Evolutionary conservation across 2,329 filamentous ascomycete species (phyloP), one percentile per base, ranked within the genome.

Genomic region (Claviceps maximensis): DNA sequence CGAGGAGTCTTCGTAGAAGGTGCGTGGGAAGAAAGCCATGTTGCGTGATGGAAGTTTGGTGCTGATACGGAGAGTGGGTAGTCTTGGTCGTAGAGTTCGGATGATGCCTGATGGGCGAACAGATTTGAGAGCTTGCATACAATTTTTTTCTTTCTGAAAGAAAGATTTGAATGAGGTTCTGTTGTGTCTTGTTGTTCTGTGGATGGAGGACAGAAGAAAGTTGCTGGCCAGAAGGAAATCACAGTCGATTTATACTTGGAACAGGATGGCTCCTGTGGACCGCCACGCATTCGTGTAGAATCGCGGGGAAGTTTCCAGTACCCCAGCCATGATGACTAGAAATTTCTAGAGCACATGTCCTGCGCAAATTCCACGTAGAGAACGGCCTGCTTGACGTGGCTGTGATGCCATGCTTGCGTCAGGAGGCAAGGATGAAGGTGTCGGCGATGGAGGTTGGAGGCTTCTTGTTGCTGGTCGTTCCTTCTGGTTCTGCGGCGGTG

Each of bases 21-120:
- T 69, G 63, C 74, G 74, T 54, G 76, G 72, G 71, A 82, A 82
- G 71, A 82, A 71, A 59, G 79, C 75, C 79, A 83, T 83, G 65
- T 66, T 81, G 71, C 50, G 57, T 50, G 57, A 47, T 60, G 60
- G 57, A 47, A 53, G 58, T 5, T 3, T 45, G 42, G 31, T 21
- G 21, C 2, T 57, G 56, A 47, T 62, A 59, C 47, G 55, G 50
- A 55, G 54, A 57, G 49, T 53, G 47, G 47, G 27, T 58, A 47
- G 63, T 65, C 58, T 53, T 44, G 38, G 45, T 58, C 47, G 63
- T 5, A 51, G 23, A 51, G 45, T 51, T 47, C 55, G 59, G 55
- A 62, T 56, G 42, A 64, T 53, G 59, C 51, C 57, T 58, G 53
- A 53, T 53, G 58, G 55, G 57, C 62, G 56, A 48, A 54, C 54